These are phyloP conservation scores for Zygosaccharomyces gambellarensis DNA, from an alignment of 805 yeast genomes.

Conservation along the genomic window DNA sequence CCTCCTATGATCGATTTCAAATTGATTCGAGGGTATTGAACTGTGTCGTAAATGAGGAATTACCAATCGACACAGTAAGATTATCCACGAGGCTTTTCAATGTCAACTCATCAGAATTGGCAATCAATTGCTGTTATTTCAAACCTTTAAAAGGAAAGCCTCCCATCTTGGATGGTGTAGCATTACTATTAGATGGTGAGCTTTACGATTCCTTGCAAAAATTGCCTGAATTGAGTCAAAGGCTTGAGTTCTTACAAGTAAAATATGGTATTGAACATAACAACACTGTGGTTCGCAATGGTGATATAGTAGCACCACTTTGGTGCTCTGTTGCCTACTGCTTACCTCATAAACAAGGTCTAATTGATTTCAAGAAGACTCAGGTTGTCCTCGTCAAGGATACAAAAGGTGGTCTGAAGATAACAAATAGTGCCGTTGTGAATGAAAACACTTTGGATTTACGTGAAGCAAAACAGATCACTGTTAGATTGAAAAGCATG, in stretches of 20 bases:
- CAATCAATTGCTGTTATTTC: constrained; percentile 18
- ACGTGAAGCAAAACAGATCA: not conserved
- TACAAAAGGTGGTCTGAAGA: not conserved
- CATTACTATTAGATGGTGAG: constrained; percentile 13
- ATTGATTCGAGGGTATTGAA: constrained; percentile 1
- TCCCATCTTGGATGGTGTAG: constrained; percentile 15
- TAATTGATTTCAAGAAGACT: constrained; percentile 19
- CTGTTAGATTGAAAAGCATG: constrained; percentile 13
- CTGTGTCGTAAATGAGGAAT: constrained; percentile 10
- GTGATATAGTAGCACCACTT: constrained; percentile 13
- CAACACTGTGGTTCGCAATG: constrained; percentile 16
- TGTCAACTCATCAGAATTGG: constrained; percentile 9
- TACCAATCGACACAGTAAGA: constrained; percentile 14
- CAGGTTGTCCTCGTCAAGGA: constrained; percentile 21
- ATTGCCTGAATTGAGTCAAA: constrained; percentile 14
- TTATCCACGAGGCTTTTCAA: constrained; percentile 12
- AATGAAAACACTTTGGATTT: constrained; percentile 1
- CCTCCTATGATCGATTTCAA: constrained; percentile 8
- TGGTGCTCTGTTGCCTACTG: constrained; percentile 23
- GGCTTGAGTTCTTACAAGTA: constrained; percentile 18
- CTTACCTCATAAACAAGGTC: constrained; percentile 19
- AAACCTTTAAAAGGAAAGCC: constrained; percentile 6
- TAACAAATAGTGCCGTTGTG: not conserved
- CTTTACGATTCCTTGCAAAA: constrained; percentile 22
- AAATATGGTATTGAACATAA: constrained; percentile 18